These are phyloP conservation scores for Bruguiera hainesii DNA, from an alignment of 441 rosid species.

Conservation along the genomic window DNA sequence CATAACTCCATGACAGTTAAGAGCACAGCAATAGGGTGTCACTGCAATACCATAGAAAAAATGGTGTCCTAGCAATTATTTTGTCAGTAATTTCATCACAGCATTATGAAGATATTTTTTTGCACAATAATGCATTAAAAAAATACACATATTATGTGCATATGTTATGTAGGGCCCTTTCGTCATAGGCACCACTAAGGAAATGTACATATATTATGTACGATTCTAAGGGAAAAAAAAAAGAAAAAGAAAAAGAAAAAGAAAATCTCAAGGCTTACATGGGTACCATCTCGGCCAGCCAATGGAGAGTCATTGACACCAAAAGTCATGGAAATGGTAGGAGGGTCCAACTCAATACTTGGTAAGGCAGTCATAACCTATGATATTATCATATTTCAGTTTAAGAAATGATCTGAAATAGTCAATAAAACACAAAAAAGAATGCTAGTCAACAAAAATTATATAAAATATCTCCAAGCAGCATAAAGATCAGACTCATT, in stretches of 20 bases:
- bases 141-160: too few relatives aligned
- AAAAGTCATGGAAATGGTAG: slow-evolving; percentile 98
- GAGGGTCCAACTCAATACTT: slow-evolving; percentile 83
- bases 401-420: not conserved
- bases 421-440: not conserved
- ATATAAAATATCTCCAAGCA: not conserved
- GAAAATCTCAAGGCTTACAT: slow-evolving; percentile 46
- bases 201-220: not conserved
- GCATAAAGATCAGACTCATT: not conserved
- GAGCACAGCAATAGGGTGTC: not conserved
- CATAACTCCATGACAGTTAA: not conserved
- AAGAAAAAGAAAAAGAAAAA: slow-evolving; percentile 6
- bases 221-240: not conserved
- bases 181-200: not conserved
- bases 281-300: slow-evolving; percentile 93
- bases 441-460: not conserved
- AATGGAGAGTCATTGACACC: slow-evolving; percentile 96
- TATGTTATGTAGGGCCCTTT: too few relatives aligned
- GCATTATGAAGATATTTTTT: too few relatives aligned
- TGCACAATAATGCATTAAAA: too few relatives aligned
- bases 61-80: too few relatives aligned
- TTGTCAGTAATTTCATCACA: too few relatives aligned
- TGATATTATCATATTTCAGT: slow-evolving; percentile 14
- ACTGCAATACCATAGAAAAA: too few relatives aligned
- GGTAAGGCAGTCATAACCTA: slow-evolving; percentile 85